Evolutionary conservation across 805 yeast genomes (phyloP).

Genomic region (Cyberlindnera japonica): DNA sequence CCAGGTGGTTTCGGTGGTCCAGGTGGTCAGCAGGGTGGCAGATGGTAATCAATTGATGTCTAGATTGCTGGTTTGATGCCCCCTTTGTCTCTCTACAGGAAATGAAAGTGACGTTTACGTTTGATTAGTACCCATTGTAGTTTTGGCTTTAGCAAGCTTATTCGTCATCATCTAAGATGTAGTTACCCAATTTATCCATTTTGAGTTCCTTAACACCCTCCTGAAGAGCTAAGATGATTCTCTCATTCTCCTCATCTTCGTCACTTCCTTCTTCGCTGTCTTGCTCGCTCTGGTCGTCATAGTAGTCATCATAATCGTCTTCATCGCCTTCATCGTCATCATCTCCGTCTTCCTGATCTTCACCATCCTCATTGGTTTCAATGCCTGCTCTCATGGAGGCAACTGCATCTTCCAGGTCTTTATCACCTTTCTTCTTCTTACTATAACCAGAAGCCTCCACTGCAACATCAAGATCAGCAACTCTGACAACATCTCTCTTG

Average conservation of each 20-base stretch:
- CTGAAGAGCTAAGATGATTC: slow-evolving; percentile 67
- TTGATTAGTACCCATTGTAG: no score
- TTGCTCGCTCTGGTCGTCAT: slow-evolving; percentile 43
- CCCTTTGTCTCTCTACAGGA: background rate
- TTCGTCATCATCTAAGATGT: slow-evolving; percentile 49
- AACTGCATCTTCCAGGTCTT: slow-evolving; percentile 76
- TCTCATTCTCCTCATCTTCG: slow-evolving; percentile 47
- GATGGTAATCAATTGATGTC: slow-evolving; percentile 24
- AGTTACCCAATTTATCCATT: slow-evolving; percentile 81
- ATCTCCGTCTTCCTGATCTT: slow-evolving; percentile 41
- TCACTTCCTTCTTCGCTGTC: slow-evolving; percentile 31
- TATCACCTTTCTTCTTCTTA: slow-evolving; percentile 50
- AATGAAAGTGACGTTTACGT: no score
- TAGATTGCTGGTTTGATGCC: no score
- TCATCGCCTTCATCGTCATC: slow-evolving; percentile 36
- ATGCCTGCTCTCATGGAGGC: slow-evolving; percentile 53
- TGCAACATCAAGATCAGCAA: slow-evolving; percentile 69
- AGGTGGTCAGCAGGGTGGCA: slow-evolving; percentile 24
- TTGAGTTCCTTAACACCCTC: slow-evolving; percentile 61
- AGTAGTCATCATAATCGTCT: slow-evolving; percentile 42
- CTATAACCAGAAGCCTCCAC: slow-evolving; percentile 88
- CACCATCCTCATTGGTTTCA: slow-evolving; percentile 28
- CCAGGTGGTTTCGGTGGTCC: slow-evolving; percentile 19
- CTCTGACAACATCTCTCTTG: slow-evolving; percentile 67
- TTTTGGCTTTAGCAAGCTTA: no score